Conservation (phyloP, 192 early-diverging fungal species). For the Coemansia sp. region DNA sequence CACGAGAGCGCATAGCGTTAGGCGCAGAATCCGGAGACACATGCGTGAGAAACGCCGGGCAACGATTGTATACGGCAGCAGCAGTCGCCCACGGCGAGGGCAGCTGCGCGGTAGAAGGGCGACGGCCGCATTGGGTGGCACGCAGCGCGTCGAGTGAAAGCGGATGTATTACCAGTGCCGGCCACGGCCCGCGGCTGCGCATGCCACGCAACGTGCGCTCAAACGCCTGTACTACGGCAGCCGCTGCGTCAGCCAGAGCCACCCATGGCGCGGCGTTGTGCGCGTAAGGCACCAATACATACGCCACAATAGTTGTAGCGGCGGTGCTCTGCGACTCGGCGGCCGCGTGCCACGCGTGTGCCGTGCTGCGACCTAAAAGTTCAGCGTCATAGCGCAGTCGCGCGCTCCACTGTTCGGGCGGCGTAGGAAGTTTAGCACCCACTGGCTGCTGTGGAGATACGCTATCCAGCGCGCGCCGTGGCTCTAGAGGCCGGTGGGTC, state of each 20-base stretch:
- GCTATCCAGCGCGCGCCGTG: constrained; percentile 23
- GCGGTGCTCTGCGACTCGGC: constrained; percentile 7
- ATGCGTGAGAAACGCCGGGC: constrained; percentile 21
- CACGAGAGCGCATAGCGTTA: background rate
- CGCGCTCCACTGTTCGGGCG: constrained; percentile 24
- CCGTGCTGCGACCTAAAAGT: constrained; percentile 28
- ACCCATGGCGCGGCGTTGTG: constrained; percentile 26
- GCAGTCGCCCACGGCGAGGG: constrained; percentile 27
- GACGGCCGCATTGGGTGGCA: constrained; percentile 15
- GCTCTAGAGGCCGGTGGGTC: constrained; percentile 34
- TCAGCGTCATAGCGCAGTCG: constrained; percentile 30
- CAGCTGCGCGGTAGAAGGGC: background rate
- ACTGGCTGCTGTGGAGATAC: constrained; percentile 2
- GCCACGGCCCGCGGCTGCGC: constrained; percentile 23
- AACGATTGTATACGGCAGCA: constrained; percentile 38
- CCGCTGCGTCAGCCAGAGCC: constrained; percentile 29
- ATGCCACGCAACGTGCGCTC: constrained; percentile 16
- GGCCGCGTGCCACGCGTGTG: constrained; percentile 38
- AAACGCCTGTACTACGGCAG: constrained; percentile 17
- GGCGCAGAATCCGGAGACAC: background rate
- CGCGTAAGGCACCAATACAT: constrained; percentile 35
- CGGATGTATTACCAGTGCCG: constrained; percentile 38
- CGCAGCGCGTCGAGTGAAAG: constrained; percentile 33
- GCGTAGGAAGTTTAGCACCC: background rate
- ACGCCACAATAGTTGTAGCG: constrained; percentile 30